Evolutionary conservation across 2,329 filamentous ascomycete species (phyloP), one percentile per base, ranked within the genome.

Genomic region (Macrophomina tecta): DNA sequence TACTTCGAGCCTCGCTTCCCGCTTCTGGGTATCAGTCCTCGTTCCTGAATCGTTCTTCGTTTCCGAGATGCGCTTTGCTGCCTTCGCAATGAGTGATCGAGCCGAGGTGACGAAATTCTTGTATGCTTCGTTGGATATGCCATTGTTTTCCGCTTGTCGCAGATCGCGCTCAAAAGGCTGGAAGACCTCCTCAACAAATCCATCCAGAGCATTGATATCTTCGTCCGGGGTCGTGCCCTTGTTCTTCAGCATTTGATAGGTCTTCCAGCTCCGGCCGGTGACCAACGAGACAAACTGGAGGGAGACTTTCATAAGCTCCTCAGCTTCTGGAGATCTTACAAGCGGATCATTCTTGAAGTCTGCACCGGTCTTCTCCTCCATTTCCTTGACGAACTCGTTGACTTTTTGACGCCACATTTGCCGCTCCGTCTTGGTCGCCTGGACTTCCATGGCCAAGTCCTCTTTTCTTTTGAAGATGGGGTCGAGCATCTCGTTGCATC

Each of bases 401-500:
- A 68, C 56, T 18, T 64, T 38, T 12, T 49, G 32, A 16, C 56
- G 56, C 56, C 58, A 68, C 52, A 68, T 69, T 23, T 73, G 72
- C 34, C 77, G 77, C 51, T 78, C 73, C 6, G 62, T 64, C 56
- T 74, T 74, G 16, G 74, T 75, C 30, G 70, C 72, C 23, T 87
- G 85, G 11, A 89, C 89, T 65, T 88, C 85, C 68, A 95, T 80
- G 1, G 93, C 89, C 18, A 92, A 77, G 69, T 94, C 89, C 77
- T 98, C 94, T 70, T 90, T 90, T 4, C 86, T 83, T 71, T 90
- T 90, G 81, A 99, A 99, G 0, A 99, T 84, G 1, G 89, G 86
- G 74, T 98, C 92, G 0, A 99, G 86, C 2, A 98, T 83, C 78
- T 98, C 93, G 73, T 98, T 97, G 80, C 97, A 92, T 0, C 93